These are phyloP conservation scores for Scutellaria baicalensis DNA, from an alignment of 257 asterid genomes.

Conservation along the genomic window DNA sequence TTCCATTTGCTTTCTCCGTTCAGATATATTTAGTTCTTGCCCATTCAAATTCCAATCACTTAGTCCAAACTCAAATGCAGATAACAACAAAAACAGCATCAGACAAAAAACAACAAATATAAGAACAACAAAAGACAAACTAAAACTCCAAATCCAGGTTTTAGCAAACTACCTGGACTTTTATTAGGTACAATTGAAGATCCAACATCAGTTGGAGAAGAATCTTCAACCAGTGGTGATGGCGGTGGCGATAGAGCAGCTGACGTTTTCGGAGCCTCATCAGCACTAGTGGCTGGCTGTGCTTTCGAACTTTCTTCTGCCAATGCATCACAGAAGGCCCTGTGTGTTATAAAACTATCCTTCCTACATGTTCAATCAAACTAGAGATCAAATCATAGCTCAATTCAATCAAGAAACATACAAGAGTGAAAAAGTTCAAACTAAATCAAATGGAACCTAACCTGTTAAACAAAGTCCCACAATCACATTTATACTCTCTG, in stretches of 20 bases:
- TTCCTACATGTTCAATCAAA: slow-evolving; percentile 46
- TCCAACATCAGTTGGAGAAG: slow-evolving; percentile 20
- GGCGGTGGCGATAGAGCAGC: background rate
- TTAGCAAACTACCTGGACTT: slow-evolving; percentile 45
- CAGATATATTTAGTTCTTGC: slow-evolving; percentile 13
- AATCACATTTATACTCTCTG: slow-evolving; percentile 79
- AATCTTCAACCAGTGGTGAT: slow-evolving; percentile 7
- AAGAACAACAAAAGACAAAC: slow-evolving; percentile 23
- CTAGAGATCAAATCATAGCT: background rate
- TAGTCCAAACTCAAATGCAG: slow-evolving; percentile 29
- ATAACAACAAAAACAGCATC: slow-evolving; percentile 46
- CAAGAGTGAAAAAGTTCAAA: background rate
- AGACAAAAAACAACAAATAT: slow-evolving; percentile 34
- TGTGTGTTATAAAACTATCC: slow-evolving; percentile 90
- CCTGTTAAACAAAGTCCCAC: slow-evolving; percentile 90
- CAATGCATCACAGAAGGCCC: slow-evolving; percentile 86
- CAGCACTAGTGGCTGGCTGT: slow-evolving; percentile 18
- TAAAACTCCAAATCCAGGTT: slow-evolving; percentile 5
- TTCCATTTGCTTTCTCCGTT: slow-evolving; percentile 2
- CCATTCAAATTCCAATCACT: slow-evolving; percentile 20
- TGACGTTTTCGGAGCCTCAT: background rate
- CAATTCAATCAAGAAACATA: background rate
- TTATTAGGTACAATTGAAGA: slow-evolving; percentile 35
- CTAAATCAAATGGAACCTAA: background rate
- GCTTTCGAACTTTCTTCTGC: slow-evolving; percentile 69